Percentiles rank a stretch among this genome's conserved stretches.
Conservation (phyloP, 345 rosid species). For the Gossypium anomalum region DNA sequence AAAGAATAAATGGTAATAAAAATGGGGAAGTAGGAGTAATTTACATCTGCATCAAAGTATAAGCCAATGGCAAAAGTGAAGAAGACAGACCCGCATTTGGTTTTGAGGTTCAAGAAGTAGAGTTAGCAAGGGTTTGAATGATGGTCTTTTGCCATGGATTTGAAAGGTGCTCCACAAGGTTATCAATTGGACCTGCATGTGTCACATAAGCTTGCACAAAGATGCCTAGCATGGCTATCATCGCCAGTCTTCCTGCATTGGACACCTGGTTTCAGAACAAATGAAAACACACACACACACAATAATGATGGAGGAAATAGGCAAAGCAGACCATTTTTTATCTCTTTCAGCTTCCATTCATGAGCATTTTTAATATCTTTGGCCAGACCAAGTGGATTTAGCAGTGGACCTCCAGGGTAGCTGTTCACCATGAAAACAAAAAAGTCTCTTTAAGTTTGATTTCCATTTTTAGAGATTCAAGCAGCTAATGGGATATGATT, state of each 20-base stretch:
- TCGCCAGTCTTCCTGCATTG: constrained; percentile 72
- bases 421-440: constrained; percentile 27
- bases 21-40: background rate
- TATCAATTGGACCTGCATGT: constrained; percentile 85
- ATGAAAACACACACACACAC: background rate
- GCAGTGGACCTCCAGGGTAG: constrained; percentile 91
- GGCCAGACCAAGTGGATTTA: constrained; percentile 89
- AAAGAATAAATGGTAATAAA: background rate
- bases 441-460: background rate
- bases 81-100: background rate
- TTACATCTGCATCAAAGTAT: background rate
- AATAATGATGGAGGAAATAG: background rate
- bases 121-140: constrained; percentile 61
- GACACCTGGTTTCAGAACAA: background rate
- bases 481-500: no score
- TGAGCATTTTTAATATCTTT: constrained; percentile 64
- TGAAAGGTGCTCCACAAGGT: constrained; percentile 79
- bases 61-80: constrained; percentile 7
- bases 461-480: background rate
- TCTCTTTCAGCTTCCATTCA: constrained; percentile 86
- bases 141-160: constrained; percentile 92
- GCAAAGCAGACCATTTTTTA: constrained; percentile 61
- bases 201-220: constrained; percentile 87
- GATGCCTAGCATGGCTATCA: constrained; percentile 88
- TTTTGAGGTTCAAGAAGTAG: constrained; percentile 24